Evolutionary conservation across 1,284 basidiomycete species (phyloP), one percentile per base, ranked within the genome.

Genomic region (Meira nashicola): DNA sequence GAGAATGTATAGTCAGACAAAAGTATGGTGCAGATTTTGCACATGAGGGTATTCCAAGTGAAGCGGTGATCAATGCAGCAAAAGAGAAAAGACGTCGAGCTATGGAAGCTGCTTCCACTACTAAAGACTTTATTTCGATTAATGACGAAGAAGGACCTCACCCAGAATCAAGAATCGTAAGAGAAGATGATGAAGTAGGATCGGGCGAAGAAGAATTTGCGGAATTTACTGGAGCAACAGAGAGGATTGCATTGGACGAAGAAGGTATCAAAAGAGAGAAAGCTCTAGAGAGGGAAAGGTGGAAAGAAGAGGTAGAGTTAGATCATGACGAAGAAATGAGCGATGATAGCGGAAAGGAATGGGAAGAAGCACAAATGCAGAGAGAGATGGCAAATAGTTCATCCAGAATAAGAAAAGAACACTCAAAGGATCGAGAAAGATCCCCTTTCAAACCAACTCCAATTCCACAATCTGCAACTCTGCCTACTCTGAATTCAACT

Each of bases 301-400:
- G 69, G 41, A 48, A 55, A 28, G 47, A 51, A 39, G 44, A 19
- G 10, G 49, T 40, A 17, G 55, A 46, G 12, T 8, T 6, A 17
- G 37, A 33, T 38, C 68, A 89, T 86, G 85, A 87, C 80, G 87
- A 89, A 78, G 86, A 89, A 65, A 85, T 85, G 54, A 84, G 85
- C 58, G 87, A 88, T 39, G 89, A 89, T 56, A 87, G 88, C 55
- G 84, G 86, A 57, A 83, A 85, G 67, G 82, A 80, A 59, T 78
- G 70, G 70, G 72, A 74, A 49, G 52, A 55, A 2, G 67, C 70
- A 0, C 72, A 74, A 58, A 37, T 74, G 48, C 56, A 63, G 9
- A 64, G 69, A 0, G 28, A 33, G 28, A 67, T 67, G 39, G 66
- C 63, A 53, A 49, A 40, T 14, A 17, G 47, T 12, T 8, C 44